A percentile compares a stretch with the other conserved stretches of the same genome.
These are phyloP conservation scores for Lizonia empirigonia DNA, from an alignment of 2,329 filamentous ascomycete genomes.

Conservation along the genomic window DNA sequence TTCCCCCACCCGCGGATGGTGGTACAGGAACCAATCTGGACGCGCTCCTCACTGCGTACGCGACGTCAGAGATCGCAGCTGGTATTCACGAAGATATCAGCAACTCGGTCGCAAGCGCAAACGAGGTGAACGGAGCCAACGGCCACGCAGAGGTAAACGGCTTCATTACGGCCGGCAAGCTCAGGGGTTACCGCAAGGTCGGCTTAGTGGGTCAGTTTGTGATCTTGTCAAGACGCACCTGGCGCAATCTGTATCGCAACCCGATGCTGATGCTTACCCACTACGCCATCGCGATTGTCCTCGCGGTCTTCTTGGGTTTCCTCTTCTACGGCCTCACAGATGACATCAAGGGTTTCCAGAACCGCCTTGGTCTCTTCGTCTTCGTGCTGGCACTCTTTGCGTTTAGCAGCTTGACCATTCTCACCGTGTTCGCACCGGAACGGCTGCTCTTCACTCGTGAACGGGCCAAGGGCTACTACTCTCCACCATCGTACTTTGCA, in stretches of 20 bases:
- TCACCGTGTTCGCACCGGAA: slow-evolving; percentile 92
- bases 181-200: slow-evolving; percentile 82
- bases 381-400: slow-evolving; percentile 95
- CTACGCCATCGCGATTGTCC: slow-evolving; percentile 93
- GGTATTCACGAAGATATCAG: slow-evolving; percentile 79
- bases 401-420: slow-evolving; percentile 91
- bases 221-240: slow-evolving; percentile 88
- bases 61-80: slow-evolving; percentile 75
- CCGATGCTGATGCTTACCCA: slow-evolving; percentile 98
- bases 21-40: slow-evolving; percentile 78
- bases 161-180: slow-evolving; percentile 62
- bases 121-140: slow-evolving; percentile 69
- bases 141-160: slow-evolving; percentile 61
- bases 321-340: slow-evolving; percentile 96
- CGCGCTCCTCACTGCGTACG: slow-evolving; percentile 75
- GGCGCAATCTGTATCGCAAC: slow-evolving; percentile 96
- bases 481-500: slow-evolving; percentile 89
- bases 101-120: slow-evolving; percentile 67
- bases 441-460: slow-evolving; percentile 90
- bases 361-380: slow-evolving; percentile 95
- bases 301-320: slow-evolving; percentile 92
- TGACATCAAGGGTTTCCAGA: slow-evolving; percentile 97
- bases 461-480: slow-evolving; percentile 95
- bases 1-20: slow-evolving; percentile 62
- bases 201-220: slow-evolving; percentile 81